Percentiles rank a stretch among this genome's conserved stretches.
These are phyloP conservation scores for Vaccinium myrtillus DNA, from an alignment of 148 eudicot genomes.

Conservation along the genomic window DNA sequence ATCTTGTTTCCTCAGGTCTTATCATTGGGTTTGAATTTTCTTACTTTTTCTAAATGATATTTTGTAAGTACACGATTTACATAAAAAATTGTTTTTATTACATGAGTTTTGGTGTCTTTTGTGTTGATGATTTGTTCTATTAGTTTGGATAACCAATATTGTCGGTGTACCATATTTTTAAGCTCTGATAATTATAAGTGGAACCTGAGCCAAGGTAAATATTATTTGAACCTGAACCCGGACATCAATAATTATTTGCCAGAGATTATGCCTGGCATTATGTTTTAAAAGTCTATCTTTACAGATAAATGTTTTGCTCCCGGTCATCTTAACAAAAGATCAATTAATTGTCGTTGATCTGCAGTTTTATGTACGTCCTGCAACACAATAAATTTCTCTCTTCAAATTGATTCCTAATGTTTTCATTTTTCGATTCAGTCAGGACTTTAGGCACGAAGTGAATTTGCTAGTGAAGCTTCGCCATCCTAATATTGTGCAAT, in stretches of 20 bases:
- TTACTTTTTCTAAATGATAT: not conserved
- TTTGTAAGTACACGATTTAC: not conserved
- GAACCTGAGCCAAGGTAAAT: not conserved
- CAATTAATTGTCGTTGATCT: constrained; percentile 4
- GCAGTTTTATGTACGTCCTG: not conserved
- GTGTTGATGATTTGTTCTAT: not conserved
- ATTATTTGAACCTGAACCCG: too few relatives aligned
- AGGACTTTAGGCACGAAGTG: constrained; percentile 99
- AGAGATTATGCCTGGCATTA: not conserved
- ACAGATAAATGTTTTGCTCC: not conserved
- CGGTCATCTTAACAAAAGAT: not conserved
- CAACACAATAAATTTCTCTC: not conserved
- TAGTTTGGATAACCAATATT: not conserved
- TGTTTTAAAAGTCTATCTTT: not conserved
- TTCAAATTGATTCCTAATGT: not conserved
- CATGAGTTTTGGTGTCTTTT: not conserved
- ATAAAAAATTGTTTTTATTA: not conserved
- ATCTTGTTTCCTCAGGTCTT: constrained; percentile 1
- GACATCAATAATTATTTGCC: not conserved
- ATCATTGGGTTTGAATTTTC: not conserved
- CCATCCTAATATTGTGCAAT: constrained; percentile 97
- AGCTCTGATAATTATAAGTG: not conserved
- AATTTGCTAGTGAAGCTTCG: constrained; percentile 96
- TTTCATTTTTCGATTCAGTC: constrained; percentile 45
- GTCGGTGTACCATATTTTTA: not conserved